Evolutionary conservation across 345 rosid genomes (phyloP), one percentile per base, ranked within the genome.

Genomic region (Populus tremula): DNA sequence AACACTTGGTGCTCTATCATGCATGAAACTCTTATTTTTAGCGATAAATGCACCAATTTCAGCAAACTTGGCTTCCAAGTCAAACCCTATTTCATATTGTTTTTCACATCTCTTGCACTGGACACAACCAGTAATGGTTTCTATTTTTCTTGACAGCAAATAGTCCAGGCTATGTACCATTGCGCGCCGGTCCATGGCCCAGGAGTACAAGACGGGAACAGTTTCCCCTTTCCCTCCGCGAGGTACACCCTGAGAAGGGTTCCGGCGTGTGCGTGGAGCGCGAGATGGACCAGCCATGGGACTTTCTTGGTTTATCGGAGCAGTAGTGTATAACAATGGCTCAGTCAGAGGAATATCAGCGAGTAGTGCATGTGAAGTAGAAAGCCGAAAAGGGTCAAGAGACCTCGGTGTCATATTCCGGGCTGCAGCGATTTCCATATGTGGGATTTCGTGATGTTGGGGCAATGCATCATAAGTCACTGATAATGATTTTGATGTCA

Each of bases 71-170:
- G 83, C 86, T 29, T 53, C 74, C 80, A 96, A 82, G 71, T 90
- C 84, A 75, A 80, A 93, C 81, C 78, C 84, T 3, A 92, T 70
- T 62, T 81, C 82, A 71, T 82, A 89, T 38, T 56, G 73, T 45
- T 72, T 75, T 81, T 90, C 94, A 29, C 98, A 93, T 53, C 82
- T 69, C 85, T 86, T 90, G 86, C 99, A 96, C 25, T 91, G 90
- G 21, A 96, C 88, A 2, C 76, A 79, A 0, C 97, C 93, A 0
- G 77, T 79, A 71, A 93, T 83, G 1, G 53, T 79, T 0, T 41
- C 29, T 41, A 92, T 84, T 25, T 80, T 70, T 8, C 76, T 80
- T 4, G 91, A 71, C 20, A 82, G 54, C 41, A 95, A 82, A 67
- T 82, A 47, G 25, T 75, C 81, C 20, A 92, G 20, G 53, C 75